Conservation (phyloP, 169 alveolate genomes). For the Eimeria maxima region DNA sequence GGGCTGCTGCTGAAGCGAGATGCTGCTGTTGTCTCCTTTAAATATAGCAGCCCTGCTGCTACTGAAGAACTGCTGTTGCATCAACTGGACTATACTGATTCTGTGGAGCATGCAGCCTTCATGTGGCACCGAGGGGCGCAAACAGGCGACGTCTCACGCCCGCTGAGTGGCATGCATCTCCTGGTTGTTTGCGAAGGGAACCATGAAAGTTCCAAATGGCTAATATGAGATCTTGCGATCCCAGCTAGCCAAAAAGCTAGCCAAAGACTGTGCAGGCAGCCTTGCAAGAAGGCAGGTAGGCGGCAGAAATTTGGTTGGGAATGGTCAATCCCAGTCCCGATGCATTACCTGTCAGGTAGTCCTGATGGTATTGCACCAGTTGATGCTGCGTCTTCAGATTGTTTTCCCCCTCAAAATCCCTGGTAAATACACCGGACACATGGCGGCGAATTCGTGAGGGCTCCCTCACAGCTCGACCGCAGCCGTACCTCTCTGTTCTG, state of each 20-base stretch:
- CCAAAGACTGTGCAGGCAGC: constrained; percentile 56
- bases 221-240: constrained; percentile 43
- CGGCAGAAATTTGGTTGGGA: constrained; percentile 70
- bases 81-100: background rate
- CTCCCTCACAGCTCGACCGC: background rate
- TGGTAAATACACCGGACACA: constrained; percentile 41
- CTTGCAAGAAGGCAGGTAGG: constrained; percentile 49
- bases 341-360: constrained; percentile 47
- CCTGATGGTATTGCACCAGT: constrained; percentile 58
- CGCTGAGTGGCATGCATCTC: constrained; percentile 14
- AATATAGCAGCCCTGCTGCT: constrained; percentile 27
- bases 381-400: constrained; percentile 38
- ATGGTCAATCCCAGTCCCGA: constrained; percentile 60
- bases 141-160: background rate
- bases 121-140: background rate
- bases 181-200: background rate
- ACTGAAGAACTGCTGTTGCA: background rate
- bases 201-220: constrained; percentile 35
- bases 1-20: too few relatives aligned
- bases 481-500: constrained; percentile 41
- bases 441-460: constrained; percentile 23
- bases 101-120: constrained; percentile 31
- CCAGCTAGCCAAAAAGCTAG: constrained; percentile 61
- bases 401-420: constrained; percentile 54
- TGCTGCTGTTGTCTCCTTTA: too few relatives aligned